These are phyloP conservation scores for Cornus suecica DNA, from an alignment of 148 eudicot genomes.

Conservation along the genomic window DNA sequence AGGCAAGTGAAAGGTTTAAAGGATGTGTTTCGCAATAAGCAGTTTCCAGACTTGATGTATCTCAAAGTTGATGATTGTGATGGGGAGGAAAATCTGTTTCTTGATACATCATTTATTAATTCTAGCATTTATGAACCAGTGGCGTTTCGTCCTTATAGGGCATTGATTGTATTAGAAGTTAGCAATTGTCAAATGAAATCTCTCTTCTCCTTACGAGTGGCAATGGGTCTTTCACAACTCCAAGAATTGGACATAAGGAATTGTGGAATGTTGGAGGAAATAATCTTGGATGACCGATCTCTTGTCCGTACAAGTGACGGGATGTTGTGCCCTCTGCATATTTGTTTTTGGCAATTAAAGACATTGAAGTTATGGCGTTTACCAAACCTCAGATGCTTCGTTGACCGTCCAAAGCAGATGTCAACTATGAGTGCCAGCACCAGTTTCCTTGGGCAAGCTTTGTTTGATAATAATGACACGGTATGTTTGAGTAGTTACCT, in stretches of 20 bases:
- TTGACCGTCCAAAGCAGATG: not conserved
- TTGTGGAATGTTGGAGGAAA: not conserved
- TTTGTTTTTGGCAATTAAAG: not conserved
- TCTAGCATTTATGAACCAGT: too few species aligned
- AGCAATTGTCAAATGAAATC: too few species aligned
- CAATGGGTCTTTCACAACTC: not conserved
- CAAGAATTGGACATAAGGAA: not conserved
- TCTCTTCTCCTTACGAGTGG: too few species aligned
- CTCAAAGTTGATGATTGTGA: too few species aligned
- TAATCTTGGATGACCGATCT: not conserved
- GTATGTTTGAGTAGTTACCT: not conserved
- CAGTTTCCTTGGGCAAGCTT: not conserved
- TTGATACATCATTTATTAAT: too few species aligned
- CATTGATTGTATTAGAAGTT: not conserved
- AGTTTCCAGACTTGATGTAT: too few species aligned
- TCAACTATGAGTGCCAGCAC: not conserved
- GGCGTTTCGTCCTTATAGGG: too few species aligned
- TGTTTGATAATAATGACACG: not conserved
- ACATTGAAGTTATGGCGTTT: fast-evolving
- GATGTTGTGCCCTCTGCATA: too few species aligned
- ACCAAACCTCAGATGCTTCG: not conserved
- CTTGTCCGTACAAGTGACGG: too few species aligned
- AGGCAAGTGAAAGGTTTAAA: too few species aligned
- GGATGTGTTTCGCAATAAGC: too few species aligned
- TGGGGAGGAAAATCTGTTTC: too few species aligned